phyloP scores from a whole-genome alignment of 345 rosid genomes.

The Arabidopsis suecica region DNA sequence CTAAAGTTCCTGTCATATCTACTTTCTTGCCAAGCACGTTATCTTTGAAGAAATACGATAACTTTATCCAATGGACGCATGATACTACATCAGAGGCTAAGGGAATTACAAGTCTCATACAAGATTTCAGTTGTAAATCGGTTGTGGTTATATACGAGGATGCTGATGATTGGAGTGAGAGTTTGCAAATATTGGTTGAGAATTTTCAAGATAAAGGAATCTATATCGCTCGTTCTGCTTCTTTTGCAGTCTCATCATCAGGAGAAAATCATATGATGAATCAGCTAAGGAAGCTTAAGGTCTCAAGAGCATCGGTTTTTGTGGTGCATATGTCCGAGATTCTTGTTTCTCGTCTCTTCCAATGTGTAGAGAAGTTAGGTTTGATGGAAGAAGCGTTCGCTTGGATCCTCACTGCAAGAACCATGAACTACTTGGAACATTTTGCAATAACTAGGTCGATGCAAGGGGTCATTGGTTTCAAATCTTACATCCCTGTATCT shows the following conservation, averaged over 20 bases:
- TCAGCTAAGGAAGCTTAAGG: constrained; percentile 30
- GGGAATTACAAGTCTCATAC: constrained; percentile 30
- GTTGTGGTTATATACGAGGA: constrained; percentile 42
- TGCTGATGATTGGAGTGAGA: constrained; percentile 26
- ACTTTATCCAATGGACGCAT: constrained; percentile 29
- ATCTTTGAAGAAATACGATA: constrained; percentile 9
- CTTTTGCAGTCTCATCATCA: constrained; percentile 28
- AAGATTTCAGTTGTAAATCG: constrained; percentile 23
- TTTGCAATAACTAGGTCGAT: constrained; percentile 1
- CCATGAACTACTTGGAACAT: constrained; percentile 18
- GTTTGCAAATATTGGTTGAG: constrained; percentile 21
- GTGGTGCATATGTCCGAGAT: constrained; percentile 43
- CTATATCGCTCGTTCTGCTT: neutral
- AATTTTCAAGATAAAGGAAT: constrained; percentile 12
- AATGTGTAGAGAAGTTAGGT: constrained; percentile 29
- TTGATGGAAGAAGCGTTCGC: constrained; percentile 45
- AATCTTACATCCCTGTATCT: constrained; percentile 32
- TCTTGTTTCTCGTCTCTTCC: constrained; percentile 37
- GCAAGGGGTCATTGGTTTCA: constrained; percentile 48
- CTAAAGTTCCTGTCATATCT: constrained; percentile 42
- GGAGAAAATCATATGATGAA: constrained; percentile 25
- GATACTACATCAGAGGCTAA: constrained; percentile 29
- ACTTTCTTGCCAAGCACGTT: neutral
- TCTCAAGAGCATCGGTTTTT: constrained; percentile 2
- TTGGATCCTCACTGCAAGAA: constrained; percentile 46